A percentile compares a stretch with the other conserved stretches of the same genome.
Conservation (phyloP, 2,329 filamentous ascomycete species). For the Domatiomyces catenatus region DNA sequence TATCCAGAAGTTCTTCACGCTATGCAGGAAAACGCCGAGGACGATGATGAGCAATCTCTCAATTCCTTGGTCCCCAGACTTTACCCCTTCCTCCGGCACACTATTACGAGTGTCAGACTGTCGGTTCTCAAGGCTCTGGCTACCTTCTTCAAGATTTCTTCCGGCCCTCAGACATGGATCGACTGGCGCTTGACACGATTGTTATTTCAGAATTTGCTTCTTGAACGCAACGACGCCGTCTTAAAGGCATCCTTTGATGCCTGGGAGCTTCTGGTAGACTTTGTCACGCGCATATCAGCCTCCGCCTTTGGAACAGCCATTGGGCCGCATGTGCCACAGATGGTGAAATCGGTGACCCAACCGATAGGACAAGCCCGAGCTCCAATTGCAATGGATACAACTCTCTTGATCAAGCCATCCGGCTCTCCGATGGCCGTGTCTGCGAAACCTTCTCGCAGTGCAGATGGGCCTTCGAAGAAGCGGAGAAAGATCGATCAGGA, state of each 20-base stretch:
- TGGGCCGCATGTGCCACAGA: slow-evolving; percentile 50
- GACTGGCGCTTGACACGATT: slow-evolving; percentile 76
- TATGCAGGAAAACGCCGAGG: slow-evolving; percentile 78
- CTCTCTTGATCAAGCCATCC: slow-evolving; percentile 83
- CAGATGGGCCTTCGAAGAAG: slow-evolving; percentile 32
- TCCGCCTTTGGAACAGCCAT: slow-evolving; percentile 49
- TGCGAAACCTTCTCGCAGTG: slow-evolving; percentile 28
- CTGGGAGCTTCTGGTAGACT: slow-evolving; percentile 48
- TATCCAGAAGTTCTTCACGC: slow-evolving; percentile 84
- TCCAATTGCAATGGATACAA: slow-evolving; percentile 79
- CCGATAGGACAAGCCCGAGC: slow-evolving; percentile 84
- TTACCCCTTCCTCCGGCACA: slow-evolving; percentile 91
- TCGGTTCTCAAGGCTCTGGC: slow-evolving; percentile 83
- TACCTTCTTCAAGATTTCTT: slow-evolving; percentile 80
- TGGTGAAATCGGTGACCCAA: slow-evolving; percentile 72
- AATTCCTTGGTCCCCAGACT: slow-evolving; percentile 80
- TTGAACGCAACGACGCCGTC: slow-evolving; percentile 76
- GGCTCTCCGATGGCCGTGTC: slow-evolving; percentile 53
- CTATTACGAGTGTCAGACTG: slow-evolving; percentile 86
- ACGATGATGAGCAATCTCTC: slow-evolving; percentile 78
- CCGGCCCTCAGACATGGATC: slow-evolving; percentile 71
- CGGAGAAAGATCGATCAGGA: slow-evolving; percentile 74
- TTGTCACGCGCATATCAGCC: slow-evolving; percentile 44
- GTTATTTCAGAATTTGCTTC: slow-evolving; percentile 86
- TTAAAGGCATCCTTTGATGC: slow-evolving; percentile 71